These are phyloP conservation scores for Cyclocybe aegerita DNA, from an alignment of 768 basidiomycete species.

Conservation along the genomic window DNA sequence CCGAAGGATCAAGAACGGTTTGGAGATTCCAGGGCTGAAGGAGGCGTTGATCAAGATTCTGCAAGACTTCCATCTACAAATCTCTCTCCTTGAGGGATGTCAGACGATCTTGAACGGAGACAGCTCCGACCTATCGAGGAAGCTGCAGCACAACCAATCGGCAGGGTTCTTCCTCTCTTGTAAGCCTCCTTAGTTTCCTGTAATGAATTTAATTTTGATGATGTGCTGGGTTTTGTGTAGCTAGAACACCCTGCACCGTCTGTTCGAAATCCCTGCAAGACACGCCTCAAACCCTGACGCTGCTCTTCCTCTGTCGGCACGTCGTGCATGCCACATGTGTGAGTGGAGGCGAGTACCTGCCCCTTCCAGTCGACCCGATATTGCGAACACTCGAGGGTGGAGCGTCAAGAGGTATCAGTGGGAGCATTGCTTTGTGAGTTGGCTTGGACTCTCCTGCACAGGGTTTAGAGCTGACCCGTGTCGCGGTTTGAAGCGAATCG, in stretches of 20 bases:
- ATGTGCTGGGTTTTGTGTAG: conserved; percentile 32
- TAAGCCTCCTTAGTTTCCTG: conserved; percentile 32
- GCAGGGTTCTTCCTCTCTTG: conserved; percentile 77
- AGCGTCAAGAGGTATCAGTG: conserved; percentile 50
- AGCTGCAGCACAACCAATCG: conserved; percentile 74
- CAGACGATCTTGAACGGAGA: conserved; percentile 85
- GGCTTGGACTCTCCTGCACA: neutral
- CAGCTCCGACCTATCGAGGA: conserved; percentile 66
- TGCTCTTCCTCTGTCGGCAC: conserved; percentile 88
- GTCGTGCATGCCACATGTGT: conserved; percentile 82
- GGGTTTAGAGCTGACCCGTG: neutral
- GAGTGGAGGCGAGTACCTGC: conserved; percentile 62
- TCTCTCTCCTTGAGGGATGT: conserved; percentile 90
- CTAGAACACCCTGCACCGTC: conserved; percentile 61
- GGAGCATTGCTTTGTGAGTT: conserved; percentile 80
- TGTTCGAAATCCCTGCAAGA: conserved; percentile 63
- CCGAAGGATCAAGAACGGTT: conserved; percentile 90
- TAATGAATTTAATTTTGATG: neutral
- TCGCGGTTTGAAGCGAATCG: conserved; percentile 51
- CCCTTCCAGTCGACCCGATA: conserved; percentile 56
- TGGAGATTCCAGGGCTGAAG: conserved; percentile 95
- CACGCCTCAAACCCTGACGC: conserved; percentile 54
- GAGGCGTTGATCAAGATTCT: conserved; percentile 95
- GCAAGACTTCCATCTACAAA: conserved; percentile 94
- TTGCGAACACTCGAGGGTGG: conserved; percentile 44